Base-by-base conservation (phyloP, 768 basidiomycete species). In the Russula emetica region DNA sequence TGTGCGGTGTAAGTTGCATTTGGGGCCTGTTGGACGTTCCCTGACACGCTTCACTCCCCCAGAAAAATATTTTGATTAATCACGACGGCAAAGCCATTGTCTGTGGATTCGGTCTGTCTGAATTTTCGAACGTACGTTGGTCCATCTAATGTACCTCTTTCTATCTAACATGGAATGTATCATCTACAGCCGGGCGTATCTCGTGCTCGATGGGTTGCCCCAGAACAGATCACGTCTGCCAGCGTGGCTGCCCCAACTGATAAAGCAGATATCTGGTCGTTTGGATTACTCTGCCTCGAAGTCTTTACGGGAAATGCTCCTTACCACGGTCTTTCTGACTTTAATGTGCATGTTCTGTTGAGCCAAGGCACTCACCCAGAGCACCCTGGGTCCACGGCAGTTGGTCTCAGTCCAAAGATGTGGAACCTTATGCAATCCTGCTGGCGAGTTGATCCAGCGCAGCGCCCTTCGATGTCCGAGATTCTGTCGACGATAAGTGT, bases 51-150 rank as follows among this genome's bases (percentile, higher is more conserved):
- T 22, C 45, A 59, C 20, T 47, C 45, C n/a, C 52, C 16, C 50
- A 81, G 81, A 75, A 76, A 42, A 82, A 80, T 64, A 72, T 82
- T 36, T 66, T 81, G 55, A 77, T 83, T 22, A 74, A 75, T 11
- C 70, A 71, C n/a, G 69, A 74, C 32, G 77, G 77, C 8, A 70
- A 71, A 4, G 79, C 80, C 8, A 71, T 74, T 38, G 71, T 82
- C 9, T 76, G 78, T n/a, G 80, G 81, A 62, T 83, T 82, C 66
- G 79, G 78, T 24, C 66, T 82, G 38, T 78, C 78, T 50, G 51
- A 14, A 49, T 60, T 40, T 32, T 28, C 38, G 22, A 64, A 49
- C 10, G 58, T 60, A 60, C n/a, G 63, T 59, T 22, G n/a, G 20
- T 42, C 16, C 22, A 14, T 24, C 18, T 32, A 38, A 7, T 45